A percentile compares a stretch with the other conserved stretches of the same genome.
These are phyloP conservation scores for Lactarius quietus DNA, from an alignment of 768 basidiomycete genomes.

Conservation along the genomic window DNA sequence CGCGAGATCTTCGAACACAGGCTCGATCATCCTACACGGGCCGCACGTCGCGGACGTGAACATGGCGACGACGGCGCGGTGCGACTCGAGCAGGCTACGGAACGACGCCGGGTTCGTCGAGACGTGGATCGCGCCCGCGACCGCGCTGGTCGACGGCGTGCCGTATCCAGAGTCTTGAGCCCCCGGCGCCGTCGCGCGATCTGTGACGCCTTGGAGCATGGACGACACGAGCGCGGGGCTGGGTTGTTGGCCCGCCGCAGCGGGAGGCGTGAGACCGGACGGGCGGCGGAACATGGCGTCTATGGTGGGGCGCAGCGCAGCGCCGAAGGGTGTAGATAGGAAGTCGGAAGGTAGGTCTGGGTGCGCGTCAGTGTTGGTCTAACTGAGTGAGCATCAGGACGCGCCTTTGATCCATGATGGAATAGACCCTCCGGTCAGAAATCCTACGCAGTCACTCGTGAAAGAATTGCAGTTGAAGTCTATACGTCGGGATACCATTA, in stretches of 20 bases:
- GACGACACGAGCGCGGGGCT: slow-evolving; percentile 46
- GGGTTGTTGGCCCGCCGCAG: slow-evolving; percentile 31
- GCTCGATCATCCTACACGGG: slow-evolving; percentile 82
- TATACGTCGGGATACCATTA: slow-evolving; percentile 29
- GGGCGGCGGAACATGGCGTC: slow-evolving; percentile 82
- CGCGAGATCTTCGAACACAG: slow-evolving; percentile 76
- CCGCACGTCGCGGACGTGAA: slow-evolving; percentile 76
- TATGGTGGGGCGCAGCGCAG: slow-evolving; percentile 82
- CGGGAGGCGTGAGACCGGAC: slow-evolving; percentile 37
- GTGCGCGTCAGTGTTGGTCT: not conserved
- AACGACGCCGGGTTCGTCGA: slow-evolving; percentile 76
- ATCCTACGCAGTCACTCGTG: slow-evolving; percentile 82
- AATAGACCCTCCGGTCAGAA: slow-evolving; percentile 79
- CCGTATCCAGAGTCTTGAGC: slow-evolving; percentile 31
- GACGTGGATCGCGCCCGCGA: slow-evolving; percentile 62
- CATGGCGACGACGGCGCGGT: slow-evolving; percentile 73
- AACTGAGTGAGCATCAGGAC: slow-evolving; percentile 20
- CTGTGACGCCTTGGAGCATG: slow-evolving; percentile 54
- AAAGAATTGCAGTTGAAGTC: slow-evolving; percentile 97
- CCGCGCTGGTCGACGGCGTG: slow-evolving; percentile 43
- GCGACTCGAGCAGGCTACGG: slow-evolving; percentile 55
- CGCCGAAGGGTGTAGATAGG: slow-evolving; percentile 85
- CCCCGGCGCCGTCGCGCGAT: slow-evolving; percentile 45
- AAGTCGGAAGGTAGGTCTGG: slow-evolving; percentile 78
- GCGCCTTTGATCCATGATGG: slow-evolving; percentile 79